Base-by-base conservation (phyloP, 2,329 filamentous ascomycete genomes). In the Stagonosporopsis vannaccii region DNA sequence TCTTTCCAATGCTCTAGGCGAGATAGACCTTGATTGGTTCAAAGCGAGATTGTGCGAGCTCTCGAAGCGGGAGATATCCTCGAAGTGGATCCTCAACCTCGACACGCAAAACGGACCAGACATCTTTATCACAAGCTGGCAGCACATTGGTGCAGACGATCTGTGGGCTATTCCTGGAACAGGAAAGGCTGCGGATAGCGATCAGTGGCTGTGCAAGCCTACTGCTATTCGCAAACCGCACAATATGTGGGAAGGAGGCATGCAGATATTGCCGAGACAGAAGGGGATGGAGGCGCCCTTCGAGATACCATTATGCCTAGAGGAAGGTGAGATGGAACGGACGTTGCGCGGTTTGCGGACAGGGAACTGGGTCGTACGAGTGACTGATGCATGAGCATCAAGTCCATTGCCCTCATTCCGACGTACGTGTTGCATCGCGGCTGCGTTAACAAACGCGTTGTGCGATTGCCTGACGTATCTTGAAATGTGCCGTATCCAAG, bases 41-140 rank as follows among this genome's bases (percentile, higher is more conserved):
- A 51, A 37, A 17, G 30, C 49, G 6, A 61, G 61, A n/a, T 20
- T 66, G 1, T 20, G 46, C 6, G 25, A 50, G 11, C 48, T 64
- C 19, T 51, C 56, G 25, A 56, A 45, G 8, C 49, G 42, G 12
- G 23, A 32, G n/a, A 51, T 46, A 23, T 40, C 53, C 2, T 51
- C 58, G 1, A 43, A 54, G 12, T 48, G 62, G 33, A 40, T 48
- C 1, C 59, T 61, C 1, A 35, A 55, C 5, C 26, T 48, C 5
- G 33, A 55, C 5, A 55, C 52, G 2, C 26, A 35, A 9, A 63
- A 66, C 20, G 70, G 69, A 1, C 65, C 67, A 2, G 68, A 72
- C 32, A 28, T 72, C 3, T 71, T 66, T 30, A 62, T 72, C n/a
- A 69, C 69, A 1, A 68, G 62, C 22, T 73, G 69, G 70, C 57